Evolutionary conservation across 1,284 basidiomycete species (phyloP), one percentile per base, ranked within the genome.

Genomic region (Cystobasidium pallidum): DNA sequence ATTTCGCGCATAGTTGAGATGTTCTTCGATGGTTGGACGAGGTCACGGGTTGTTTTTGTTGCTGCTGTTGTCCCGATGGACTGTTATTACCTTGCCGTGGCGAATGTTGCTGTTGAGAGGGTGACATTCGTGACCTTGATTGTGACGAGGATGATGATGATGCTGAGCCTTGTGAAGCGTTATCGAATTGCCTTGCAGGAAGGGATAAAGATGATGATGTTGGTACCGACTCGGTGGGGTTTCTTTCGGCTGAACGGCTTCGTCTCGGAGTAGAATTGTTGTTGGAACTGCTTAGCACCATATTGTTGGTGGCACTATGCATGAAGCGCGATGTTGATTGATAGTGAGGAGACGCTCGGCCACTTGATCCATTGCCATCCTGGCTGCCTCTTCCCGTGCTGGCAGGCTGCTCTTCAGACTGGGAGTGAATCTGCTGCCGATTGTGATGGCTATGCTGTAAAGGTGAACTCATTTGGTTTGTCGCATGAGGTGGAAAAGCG

Each of bases 1-100:
- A 79, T 59, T 78, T 78, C 6, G 76, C 75, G 45, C 78, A 79
- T 1, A 62, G 32, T 34, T 72, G 70, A 34, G 52, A 36, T n/a
- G 70, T 51, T n/a, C 43, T 21, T n/a, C 58, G 59, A 43, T 51
- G 39, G 28, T 32, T 32, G n/a, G 71, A 70, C 17, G 58, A 61
- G 13, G 57, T 19, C 4, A 17, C 58, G 13, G 32, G n/a, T 43
- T 49, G 11, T 30, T 26, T 17, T 24, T 51, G 49, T 6, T 51
- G 49, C 52, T 13, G 21, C 52, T 55, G 54, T 55, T 57, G 54
- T 54, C 30, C 26, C 10, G 26, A 13, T 32, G 39, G n/a, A 51
- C 17, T 41, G 15, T 41, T 51, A 1, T 24, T 34, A 64, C 39
- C 43, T 43, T n/a, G 19, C 17, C 19, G 17, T 26, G 58, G 26